phyloP scores from a whole-genome alignment of 2,329 filamentous ascomycete species.

The Beauveria sp. region DNA sequence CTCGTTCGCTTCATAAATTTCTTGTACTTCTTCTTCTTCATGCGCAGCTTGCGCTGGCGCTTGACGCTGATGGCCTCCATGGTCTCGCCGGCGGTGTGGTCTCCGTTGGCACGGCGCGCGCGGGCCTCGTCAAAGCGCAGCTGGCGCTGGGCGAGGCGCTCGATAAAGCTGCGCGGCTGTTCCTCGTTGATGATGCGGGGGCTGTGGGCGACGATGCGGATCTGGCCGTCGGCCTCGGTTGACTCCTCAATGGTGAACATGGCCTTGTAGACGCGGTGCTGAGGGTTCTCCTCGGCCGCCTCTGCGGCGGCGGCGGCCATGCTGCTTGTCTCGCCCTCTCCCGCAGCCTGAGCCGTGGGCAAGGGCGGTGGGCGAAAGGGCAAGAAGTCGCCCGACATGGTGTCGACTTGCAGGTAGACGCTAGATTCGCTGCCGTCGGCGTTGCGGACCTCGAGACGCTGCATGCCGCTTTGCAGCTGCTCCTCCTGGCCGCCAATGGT shows the following conservation, averaged over 20 bases:
- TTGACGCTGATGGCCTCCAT: conserved; percentile 87
- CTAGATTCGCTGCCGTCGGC: conserved; percentile 50
- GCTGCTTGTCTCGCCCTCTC: conserved; percentile 24
- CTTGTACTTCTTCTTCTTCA: conserved; percentile 99
- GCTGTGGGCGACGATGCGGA: conserved; percentile 54
- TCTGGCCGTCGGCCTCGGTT: conserved; percentile 49
- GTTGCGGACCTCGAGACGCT: conserved; percentile 45
- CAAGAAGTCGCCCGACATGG: conserved; percentile 61
- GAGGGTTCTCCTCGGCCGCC: conserved; percentile 29
- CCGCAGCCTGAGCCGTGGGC: conserved; percentile 50
- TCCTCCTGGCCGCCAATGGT: conserved; percentile 37
- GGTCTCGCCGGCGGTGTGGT: background rate
- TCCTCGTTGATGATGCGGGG: conserved; percentile 47
- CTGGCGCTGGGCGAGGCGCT: conserved; percentile 61
- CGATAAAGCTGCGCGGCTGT: conserved; percentile 51
- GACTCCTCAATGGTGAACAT: conserved; percentile 62
- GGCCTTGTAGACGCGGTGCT: conserved; percentile 53
- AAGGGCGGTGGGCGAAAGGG: conserved; percentile 82
- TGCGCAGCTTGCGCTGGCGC: conserved; percentile 88
- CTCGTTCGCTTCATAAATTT: conserved; percentile 93
- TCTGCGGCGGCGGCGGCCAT: conserved; percentile 30
- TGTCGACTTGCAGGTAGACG: conserved; percentile 58
- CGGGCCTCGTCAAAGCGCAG: conserved; percentile 49
- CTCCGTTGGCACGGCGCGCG: conserved; percentile 30
- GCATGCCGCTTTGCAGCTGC: conserved; percentile 36